Evolutionary conservation across 2,329 filamentous ascomycete genomes (phyloP), one percentile per base, ranked within the genome.

Genomic region (Claviceps africana): DNA sequence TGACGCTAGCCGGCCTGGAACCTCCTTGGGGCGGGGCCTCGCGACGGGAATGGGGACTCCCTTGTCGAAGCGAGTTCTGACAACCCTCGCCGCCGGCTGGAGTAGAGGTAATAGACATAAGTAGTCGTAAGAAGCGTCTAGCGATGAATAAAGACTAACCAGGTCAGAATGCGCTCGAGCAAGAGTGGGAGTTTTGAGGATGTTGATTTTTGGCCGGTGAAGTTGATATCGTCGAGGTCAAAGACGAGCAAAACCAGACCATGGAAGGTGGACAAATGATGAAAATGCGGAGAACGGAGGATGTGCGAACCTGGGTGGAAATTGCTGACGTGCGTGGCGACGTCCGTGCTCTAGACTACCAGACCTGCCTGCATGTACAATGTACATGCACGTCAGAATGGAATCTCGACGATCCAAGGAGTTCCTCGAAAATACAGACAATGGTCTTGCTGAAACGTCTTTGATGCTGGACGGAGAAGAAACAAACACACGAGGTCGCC

Each of bases 71-170:
- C 46, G 21, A 45, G 39, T 22, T 40, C 25, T 21, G 51, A 31
- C 8, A 28, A 28, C n/a, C 39, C 15, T 33, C 54, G 33, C 33
- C 45, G 51, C 37, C 45, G 21, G 35, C 33, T 35, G 47, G 31
- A 25, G 54, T 49, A 43, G 54, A 52, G 48, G 37, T 39, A 37
- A 50, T 21, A 51, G 51, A 53, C 51, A 55, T 55, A 44, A 53
- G 49, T 28, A 35, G 40, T 48, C 35, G 43, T 31, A n/a, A 19
- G 28, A 39, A 39, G 42, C 17, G 45, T 47, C 30, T 25, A 42
- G 17, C 4, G 28, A 19, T 31, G 37, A 45, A 4, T 33, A 11
- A 9, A 22, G 22, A 46, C 22, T 33, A 11, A 37, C 19, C 25
- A 31, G 22, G 22, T 37, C 21, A 7, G 10, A 21, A 22, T 6